Evolutionary conservation across 768 basidiomycete species (phyloP).

Genomic region (Psilocybe cubensis): DNA sequence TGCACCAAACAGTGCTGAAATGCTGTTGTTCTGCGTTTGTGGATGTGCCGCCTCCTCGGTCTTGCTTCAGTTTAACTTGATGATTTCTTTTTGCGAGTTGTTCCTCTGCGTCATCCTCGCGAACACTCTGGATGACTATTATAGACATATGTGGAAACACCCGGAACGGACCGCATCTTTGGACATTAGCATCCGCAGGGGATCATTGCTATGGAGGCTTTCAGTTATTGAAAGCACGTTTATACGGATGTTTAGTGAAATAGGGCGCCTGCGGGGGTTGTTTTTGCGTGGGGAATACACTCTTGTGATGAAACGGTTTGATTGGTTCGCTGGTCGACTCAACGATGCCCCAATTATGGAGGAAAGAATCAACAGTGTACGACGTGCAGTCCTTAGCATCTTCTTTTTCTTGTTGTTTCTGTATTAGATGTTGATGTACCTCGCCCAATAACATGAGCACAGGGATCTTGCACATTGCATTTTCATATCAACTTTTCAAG

Average conservation of each 20-base stretch:
- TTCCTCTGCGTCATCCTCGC: constrained; percentile 33
- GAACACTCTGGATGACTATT: constrained; percentile 52
- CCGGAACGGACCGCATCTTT: constrained; percentile 33
- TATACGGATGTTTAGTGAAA: constrained; percentile 54
- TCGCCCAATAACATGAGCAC: not conserved
- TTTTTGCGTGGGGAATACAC: constrained; percentile 44
- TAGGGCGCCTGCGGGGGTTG: constrained; percentile 48
- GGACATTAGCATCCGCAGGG: constrained; percentile 32
- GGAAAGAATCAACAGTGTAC: constrained; percentile 43
- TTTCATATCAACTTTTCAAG: no score
- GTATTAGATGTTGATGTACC: not conserved
- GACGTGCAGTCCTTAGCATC: constrained; percentile 20
- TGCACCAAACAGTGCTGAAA: constrained; percentile 54
- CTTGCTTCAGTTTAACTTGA: constrained; percentile 11
- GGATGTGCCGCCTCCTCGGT: constrained; percentile 17
- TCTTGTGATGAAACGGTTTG: constrained; percentile 47
- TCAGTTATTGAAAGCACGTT: constrained; percentile 54
- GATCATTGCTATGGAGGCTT: constrained; percentile 37
- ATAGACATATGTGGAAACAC: constrained; percentile 50
- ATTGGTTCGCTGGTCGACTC: constrained; percentile 53
- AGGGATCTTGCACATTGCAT: no score
- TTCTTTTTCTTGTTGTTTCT: not conserved
- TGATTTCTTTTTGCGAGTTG: constrained; percentile 20
- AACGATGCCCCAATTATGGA: constrained; percentile 35
- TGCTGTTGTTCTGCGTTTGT: constrained; percentile 31